Conservation (phyloP, 1,284 basidiomycete species). For the Ustilago tritici region DNA sequence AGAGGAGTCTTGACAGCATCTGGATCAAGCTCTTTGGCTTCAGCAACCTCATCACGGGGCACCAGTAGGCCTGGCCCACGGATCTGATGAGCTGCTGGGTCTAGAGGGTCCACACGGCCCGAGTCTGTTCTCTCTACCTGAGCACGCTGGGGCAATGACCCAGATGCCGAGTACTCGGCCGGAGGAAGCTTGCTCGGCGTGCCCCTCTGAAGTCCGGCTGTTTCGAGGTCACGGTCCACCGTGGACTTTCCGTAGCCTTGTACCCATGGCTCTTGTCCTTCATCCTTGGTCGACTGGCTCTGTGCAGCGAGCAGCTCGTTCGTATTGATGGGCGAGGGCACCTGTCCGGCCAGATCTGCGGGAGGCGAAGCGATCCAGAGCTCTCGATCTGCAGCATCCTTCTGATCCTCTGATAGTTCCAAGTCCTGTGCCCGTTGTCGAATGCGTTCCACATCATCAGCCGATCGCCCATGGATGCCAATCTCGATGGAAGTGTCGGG, state of each 20-base stretch:
- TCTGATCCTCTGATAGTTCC: conserved; percentile 29
- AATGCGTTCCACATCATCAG: conserved; percentile 47
- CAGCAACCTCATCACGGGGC: conserved; percentile 51
- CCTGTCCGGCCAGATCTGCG: conserved; percentile 28
- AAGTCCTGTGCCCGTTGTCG: conserved; percentile 39
- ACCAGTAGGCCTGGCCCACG: conserved; percentile 52
- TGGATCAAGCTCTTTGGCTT: conserved; percentile 31
- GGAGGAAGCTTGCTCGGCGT: conserved; percentile 12
- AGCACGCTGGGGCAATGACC: conserved; percentile 42
- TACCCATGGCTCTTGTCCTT: conserved; percentile 40
- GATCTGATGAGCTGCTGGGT: conserved; percentile 52
- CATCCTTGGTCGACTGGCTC: conserved; percentile 12
- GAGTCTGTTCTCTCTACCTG: conserved; percentile 52
- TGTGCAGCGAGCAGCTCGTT: conserved; percentile 38
- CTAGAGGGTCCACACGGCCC: conserved; percentile 51
- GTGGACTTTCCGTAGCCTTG: conserved; percentile 40
- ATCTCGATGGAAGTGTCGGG: conserved; percentile 57
- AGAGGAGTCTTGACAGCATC: conserved; percentile 43
- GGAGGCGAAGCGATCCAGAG: conserved; percentile 39
- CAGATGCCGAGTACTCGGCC: conserved; percentile 31
- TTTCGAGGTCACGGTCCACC: conserved; percentile 30
- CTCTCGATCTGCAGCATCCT: conserved; percentile 19
- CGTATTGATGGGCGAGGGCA: conserved; percentile 41
- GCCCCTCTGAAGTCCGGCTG: conserved; percentile 2
- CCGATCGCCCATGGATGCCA: conserved; percentile 50